Conservation (phyloP, 495 filamentous ascomycete species). For the Tuber melanosporum region DNA sequence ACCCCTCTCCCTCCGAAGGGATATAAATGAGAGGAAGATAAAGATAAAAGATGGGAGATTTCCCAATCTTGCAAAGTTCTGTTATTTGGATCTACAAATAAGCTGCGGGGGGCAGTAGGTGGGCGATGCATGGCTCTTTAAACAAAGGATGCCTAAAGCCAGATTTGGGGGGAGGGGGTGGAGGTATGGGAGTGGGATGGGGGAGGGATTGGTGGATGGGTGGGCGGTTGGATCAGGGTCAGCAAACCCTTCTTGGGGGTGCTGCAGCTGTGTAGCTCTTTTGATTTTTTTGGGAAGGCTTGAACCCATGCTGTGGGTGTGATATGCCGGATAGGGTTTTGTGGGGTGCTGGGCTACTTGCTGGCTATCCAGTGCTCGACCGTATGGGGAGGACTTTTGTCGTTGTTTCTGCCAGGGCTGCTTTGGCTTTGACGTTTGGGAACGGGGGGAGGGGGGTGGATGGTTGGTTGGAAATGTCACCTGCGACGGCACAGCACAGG, state of each 20-base stretch:
- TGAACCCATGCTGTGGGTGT: constrained; percentile 1
- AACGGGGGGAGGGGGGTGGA: background rate
- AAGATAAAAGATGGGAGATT: background rate
- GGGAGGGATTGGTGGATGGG: background rate
- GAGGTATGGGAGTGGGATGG: constrained; percentile 1
- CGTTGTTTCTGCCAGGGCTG: background rate
- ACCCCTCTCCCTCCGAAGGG: background rate
- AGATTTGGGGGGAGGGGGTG: constrained; percentile 13
- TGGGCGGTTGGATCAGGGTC: constrained; percentile 2
- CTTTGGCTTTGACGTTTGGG: background rate
- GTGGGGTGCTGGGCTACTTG: background rate
- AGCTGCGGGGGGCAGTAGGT: constrained; percentile 13
- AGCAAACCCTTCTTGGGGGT: constrained; percentile 12
- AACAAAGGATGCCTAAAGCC: constrained; percentile 31
- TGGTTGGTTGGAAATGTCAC: background rate
- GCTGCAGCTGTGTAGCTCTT: constrained; percentile 8
- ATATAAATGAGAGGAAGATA: constrained; percentile 5
- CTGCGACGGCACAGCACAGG: background rate
- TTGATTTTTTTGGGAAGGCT: constrained; percentile 13
- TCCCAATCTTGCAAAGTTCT: background rate
- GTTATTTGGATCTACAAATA: background rate
- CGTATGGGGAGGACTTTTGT: background rate
- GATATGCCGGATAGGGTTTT: background rate
- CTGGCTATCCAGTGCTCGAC: background rate
- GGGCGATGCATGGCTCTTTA: constrained; percentile 32